Evolutionary conservation across 352 stramenopile genomes (phyloP).

Genomic region (Globisporangium orthogonon): DNA sequence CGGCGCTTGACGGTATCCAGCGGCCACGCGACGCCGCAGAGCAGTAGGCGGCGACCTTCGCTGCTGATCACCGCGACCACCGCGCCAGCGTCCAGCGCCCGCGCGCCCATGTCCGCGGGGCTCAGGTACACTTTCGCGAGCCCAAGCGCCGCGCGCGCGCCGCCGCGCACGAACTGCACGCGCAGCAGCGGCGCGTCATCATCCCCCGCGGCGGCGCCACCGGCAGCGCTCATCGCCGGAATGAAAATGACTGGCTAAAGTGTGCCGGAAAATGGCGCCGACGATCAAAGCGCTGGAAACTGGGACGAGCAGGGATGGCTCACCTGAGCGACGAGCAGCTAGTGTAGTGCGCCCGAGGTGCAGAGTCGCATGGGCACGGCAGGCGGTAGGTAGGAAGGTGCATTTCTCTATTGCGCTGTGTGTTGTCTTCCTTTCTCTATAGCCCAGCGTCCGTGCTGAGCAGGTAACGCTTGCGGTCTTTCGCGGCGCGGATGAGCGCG

Average conservation of each 20-base stretch:
- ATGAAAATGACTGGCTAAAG: not conserved
- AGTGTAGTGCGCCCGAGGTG: not conserved
- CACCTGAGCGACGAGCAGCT: not conserved
- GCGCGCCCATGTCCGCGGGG: conserved; percentile 38
- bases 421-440: conserved; percentile 1
- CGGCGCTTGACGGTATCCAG: conserved; percentile 69
- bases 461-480: conserved; percentile 44
- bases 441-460: conserved; percentile 17
- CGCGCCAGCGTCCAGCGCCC: conserved; percentile 29
- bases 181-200: conserved; percentile 5
- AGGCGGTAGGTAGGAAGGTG: not conserved
- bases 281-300: not conserved
- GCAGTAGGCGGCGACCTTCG: conserved; percentile 19
- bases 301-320: no score
- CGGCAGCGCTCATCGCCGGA: not conserved
- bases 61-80: conserved; percentile 25
- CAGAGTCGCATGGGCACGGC: no score
- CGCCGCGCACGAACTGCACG: conserved; percentile 57
- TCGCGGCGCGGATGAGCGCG: conserved; percentile 59
- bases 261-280: not conserved
- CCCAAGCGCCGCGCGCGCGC: conserved; percentile 41
- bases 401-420: not conserved
- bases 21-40: conserved; percentile 62
- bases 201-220: no score
- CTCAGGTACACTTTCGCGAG: conserved; percentile 71